Base-by-base conservation (phyloP, 192 early-diverging fungal genomes). In the Dissophora globulifera region DNA sequence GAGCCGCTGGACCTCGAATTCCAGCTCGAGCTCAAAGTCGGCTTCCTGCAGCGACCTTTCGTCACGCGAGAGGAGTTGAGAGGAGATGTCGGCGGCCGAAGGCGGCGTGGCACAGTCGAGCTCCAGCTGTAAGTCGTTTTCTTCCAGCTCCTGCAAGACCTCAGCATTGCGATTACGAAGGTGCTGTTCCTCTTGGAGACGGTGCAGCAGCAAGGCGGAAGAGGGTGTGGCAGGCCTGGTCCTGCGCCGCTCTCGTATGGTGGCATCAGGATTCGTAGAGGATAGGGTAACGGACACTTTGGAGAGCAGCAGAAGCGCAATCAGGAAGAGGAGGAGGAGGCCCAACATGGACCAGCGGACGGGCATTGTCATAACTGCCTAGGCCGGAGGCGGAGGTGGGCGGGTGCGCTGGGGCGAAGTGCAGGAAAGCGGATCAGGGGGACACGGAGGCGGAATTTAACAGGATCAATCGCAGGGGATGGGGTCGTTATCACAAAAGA, bases 1-100 rank as follows among this genome's bases (percentile, higher is more conserved):
- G 40, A 52, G 58, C 9, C 49, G 58, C 17, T 76, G 58, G 10
- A 66, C 52, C 52, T 76, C 72, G 50, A 60, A 51, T 26, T 62
- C 64, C 27, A 76, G 63, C 46, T 76, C 72, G 27, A 61, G 57
- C 30, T 76, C 72, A 67, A 76, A 76, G 64, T 76, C 72, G 2
- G 57, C 57, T 10, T 66, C 40, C 17, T 76, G 72, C 17, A 76
- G 35, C 13, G 58, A 23, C n/a, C 45, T 17, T 33, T 76, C 72
- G 6, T 75, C 71, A 0, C 32, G 31, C 2, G 62, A 53, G 6
- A 54, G 45, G 32, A 50, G 1, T 2, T 41, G 15, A n/a, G 62
- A 52, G 12, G 49, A 52, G 1, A 57, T 48, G 1, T 1, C 16
- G 23, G 46, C 22, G 29, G 50, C 32, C 2, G 71, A 59, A 16